A percentile compares a stretch with the other conserved stretches of the same genome.
phyloP scores from a whole-genome alignment of 2,329 filamentous ascomycete species.

The Fusarium nygamai region DNA sequence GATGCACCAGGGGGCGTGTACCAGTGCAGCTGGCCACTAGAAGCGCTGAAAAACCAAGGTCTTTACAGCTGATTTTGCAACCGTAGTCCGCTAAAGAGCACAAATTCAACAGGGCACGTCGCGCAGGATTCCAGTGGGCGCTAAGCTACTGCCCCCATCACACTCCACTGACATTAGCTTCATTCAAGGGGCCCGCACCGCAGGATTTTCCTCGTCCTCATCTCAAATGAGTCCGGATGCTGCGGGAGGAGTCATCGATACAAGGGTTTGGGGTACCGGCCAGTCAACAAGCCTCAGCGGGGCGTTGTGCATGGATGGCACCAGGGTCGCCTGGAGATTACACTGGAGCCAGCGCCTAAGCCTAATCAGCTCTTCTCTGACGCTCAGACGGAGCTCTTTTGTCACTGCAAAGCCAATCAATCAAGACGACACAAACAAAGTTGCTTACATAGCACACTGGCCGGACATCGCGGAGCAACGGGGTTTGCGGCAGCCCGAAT shows the following conservation, averaged over 20 bases:
- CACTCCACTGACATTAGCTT: slow-evolving; percentile 31
- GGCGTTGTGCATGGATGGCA: slow-evolving; percentile 24
- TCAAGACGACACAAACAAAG: slow-evolving; percentile 14
- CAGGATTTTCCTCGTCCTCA: slow-evolving; percentile 30
- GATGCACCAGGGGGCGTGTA: slow-evolving; percentile 28
- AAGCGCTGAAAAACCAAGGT: slow-evolving; percentile 28
- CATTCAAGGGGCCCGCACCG: slow-evolving; percentile 18
- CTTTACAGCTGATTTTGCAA: slow-evolving; percentile 35
- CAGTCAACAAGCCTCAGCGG: slow-evolving; percentile 37
- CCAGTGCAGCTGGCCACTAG: slow-evolving; percentile 30
- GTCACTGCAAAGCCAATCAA: slow-evolving; percentile 30
- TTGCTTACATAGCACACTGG: slow-evolving; percentile 35
- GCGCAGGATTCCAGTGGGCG: slow-evolving; percentile 19
- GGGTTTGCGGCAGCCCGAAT: slow-evolving; percentile 40
- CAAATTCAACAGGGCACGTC: slow-evolving; percentile 19
- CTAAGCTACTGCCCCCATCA: slow-evolving; percentile 24
- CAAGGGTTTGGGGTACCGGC: slow-evolving; percentile 37
- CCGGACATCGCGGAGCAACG: slow-evolving; percentile 40
- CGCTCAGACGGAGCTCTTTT: slow-evolving; percentile 33
- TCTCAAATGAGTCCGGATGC: slow-evolving; percentile 39
- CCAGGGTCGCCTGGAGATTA: slow-evolving; percentile 40
- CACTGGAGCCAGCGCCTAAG: slow-evolving; percentile 37
- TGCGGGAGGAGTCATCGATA: slow-evolving; percentile 43
- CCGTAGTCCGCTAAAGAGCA: slow-evolving; percentile 17
- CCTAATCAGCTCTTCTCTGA: slow-evolving; percentile 37